Evolutionary conservation across 371 early-diverging fungal species (phyloP).

Genomic region (Actinomortierella wolfii): DNA sequence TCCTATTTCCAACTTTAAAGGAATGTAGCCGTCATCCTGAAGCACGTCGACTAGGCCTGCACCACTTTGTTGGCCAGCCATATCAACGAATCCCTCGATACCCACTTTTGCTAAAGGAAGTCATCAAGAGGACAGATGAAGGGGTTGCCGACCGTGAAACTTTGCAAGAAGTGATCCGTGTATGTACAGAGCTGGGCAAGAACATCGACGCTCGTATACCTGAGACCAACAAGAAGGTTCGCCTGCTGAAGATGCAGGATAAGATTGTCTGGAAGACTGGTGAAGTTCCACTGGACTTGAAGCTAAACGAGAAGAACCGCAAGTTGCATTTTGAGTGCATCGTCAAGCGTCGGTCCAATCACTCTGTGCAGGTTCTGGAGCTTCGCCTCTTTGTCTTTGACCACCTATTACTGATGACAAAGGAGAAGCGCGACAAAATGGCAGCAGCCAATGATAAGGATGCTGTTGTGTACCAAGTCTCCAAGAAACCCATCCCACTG

Average conservation of each 20-base stretch:
- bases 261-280: constrained; percentile 54
- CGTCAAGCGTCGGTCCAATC: constrained; percentile 66
- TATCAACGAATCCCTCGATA: constrained; percentile 91
- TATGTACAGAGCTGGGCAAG: constrained; percentile 70
- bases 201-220: constrained; percentile 80
- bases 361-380: constrained; percentile 70
- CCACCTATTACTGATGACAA: constrained; percentile 81
- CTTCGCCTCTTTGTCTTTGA: constrained; percentile 85
- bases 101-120: constrained; percentile 82
- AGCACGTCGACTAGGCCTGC: constrained; percentile 79
- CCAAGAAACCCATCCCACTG: constrained; percentile 75
- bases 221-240: constrained; percentile 73
- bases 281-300: constrained; percentile 65
- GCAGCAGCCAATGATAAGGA: constrained; percentile 51
- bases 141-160: constrained; percentile 74
- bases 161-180: constrained; percentile 62
- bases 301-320: constrained; percentile 69
- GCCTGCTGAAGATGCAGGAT: constrained; percentile 62
- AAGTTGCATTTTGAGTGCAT: constrained; percentile 79
- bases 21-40: constrained; percentile 76
- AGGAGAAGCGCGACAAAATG: constrained; percentile 53
- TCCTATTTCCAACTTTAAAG: constrained; percentile 27
- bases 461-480: constrained; percentile 57
- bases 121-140: constrained; percentile 81
- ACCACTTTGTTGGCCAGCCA: constrained; percentile 86